These are phyloP conservation scores for Carpinus viminea DNA, from an alignment of 306 rosid species.

Conservation along the genomic window DNA sequence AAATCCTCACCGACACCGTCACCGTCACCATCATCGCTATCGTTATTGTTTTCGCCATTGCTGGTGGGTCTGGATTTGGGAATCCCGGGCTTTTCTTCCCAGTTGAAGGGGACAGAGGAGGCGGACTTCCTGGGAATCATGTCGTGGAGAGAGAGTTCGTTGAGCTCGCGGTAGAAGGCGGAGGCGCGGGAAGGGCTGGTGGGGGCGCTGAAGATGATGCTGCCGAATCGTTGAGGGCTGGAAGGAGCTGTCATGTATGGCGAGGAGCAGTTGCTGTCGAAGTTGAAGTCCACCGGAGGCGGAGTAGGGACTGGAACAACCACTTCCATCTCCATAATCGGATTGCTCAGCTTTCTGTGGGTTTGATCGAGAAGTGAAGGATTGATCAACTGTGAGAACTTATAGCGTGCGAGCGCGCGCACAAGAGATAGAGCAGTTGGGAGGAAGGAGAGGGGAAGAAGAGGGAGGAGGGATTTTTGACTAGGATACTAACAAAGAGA, in stretches of 20 bases:
- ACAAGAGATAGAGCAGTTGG: neutral
- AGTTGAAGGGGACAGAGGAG: slow-evolving; percentile 51
- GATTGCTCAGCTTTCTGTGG: slow-evolving; percentile 16
- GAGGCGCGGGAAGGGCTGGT: slow-evolving; percentile 67
- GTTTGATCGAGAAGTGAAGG: slow-evolving; percentile 17
- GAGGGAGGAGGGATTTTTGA: slow-evolving; percentile 32
- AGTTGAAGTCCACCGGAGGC: slow-evolving; percentile 54
- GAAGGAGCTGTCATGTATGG: slow-evolving; percentile 94
- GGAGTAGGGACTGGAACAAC: slow-evolving; percentile 18
- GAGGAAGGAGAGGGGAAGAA: neutral
- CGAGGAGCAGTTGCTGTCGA: slow-evolving; percentile 75
- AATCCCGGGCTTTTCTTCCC: slow-evolving; percentile 67
- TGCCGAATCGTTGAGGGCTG: slow-evolving; percentile 69
- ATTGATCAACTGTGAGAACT: slow-evolving; percentile 28
- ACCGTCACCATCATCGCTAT: neutral
- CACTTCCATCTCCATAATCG: slow-evolving; percentile 39
- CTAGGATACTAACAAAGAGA: slow-evolving; percentile 1
- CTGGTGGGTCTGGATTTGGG: slow-evolving; percentile 33
- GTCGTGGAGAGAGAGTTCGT: slow-evolving; percentile 10
- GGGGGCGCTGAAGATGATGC: slow-evolving; percentile 79
- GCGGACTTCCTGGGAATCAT: slow-evolving; percentile 15
- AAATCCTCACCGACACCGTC: slow-evolving; percentile 34
- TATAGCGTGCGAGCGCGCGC: slow-evolving; percentile 5
- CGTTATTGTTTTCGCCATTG: neutral
- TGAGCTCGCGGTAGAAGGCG: slow-evolving; percentile 34